These are phyloP conservation scores for Phoma herbarum DNA, from an alignment of 2,329 filamentous ascomycete species.

Conservation along the genomic window DNA sequence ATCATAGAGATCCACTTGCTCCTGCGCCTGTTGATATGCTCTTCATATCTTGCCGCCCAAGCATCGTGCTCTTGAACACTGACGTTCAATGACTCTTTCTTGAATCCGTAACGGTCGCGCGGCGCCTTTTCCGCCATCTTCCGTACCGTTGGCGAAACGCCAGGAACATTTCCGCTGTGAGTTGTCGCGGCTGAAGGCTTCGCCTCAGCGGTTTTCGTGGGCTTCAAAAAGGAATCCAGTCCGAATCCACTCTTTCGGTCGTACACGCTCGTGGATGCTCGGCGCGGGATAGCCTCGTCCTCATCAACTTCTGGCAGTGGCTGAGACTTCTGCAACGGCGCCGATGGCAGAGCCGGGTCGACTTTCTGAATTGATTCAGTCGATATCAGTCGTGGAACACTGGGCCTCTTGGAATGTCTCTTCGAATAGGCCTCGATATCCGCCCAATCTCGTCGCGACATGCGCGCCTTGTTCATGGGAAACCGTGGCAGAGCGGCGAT, in stretches of 20 bases:
- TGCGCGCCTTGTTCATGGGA: constrained; percentile 38
- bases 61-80: constrained; percentile 78
- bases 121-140: constrained; percentile 44
- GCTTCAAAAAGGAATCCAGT: constrained; percentile 19
- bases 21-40: constrained; percentile 76
- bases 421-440: constrained; percentile 46
- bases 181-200: constrained; percentile 14
- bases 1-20: constrained; percentile 85
- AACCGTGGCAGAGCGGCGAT: constrained; percentile 43
- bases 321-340: constrained; percentile 35
- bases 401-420: constrained; percentile 37
- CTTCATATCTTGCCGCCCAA: constrained; percentile 79
- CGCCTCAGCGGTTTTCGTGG: constrained; percentile 5
- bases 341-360: constrained; percentile 29
- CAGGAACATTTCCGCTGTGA: constrained; percentile 12
- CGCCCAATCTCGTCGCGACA: constrained; percentile 49
- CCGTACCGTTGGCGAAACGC: constrained; percentile 24
- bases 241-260: constrained; percentile 42
- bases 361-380: constrained; percentile 24
- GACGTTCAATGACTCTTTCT: constrained; percentile 84
- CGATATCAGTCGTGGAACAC: constrained; percentile 27
- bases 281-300: constrained; percentile 46
- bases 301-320: constrained; percentile 47
- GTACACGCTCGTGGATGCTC: constrained; percentile 48
- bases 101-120: constrained; percentile 90